Evolutionary conservation across 2,329 filamentous ascomycete genomes (phyloP), one percentile per base, ranked within the genome.

Genomic region (Byssochlamys sp.): DNA sequence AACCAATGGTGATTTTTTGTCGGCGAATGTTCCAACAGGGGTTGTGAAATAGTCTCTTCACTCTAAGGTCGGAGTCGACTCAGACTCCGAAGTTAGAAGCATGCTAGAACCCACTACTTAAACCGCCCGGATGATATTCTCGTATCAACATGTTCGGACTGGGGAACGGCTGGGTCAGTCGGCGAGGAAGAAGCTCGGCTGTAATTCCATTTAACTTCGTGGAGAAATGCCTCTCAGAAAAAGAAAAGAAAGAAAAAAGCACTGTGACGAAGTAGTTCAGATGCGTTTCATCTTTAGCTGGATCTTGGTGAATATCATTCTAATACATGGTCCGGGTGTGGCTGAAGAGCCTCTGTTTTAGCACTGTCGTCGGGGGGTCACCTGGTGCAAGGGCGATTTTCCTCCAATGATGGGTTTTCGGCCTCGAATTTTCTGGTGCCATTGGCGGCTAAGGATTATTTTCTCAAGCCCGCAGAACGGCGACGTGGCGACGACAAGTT

Each of bases 391-490:
- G 19, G 49, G 49, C 49, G 12, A 28, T 26, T 9, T 26, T 6
- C 12, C 10, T 51, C 49, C 49, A 26, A 26, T 28, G 9, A 26
- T 51, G 24, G 25, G 19, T 14, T 26, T 26, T 28, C 27, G 49
- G 25, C 49, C 11, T 35, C 55, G 53, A 52, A 57, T 54, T 63
- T 60, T 65, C 49, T 39, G 26, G 28, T 54, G 60, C 61, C 55
- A 62, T 61, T 58, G 60, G 63, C 63, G 61, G 61, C 59, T 63
- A 62, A 53, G 48, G 49, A 51, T 55, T 58, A 64, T 63, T 60
- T 54, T 52, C 51, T 59, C 25, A 57, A 39, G 54, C 58, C 39
- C 14, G 14, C 39, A 45, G 19, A 45, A 14, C 39, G 39, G 19
- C 39, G 39, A 45, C 39, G 39, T 45, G 39, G 39, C 39, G 39